These are phyloP conservation scores for Olyra latifolia DNA, from an alignment of 176 grass and related monocot genomes.

Conservation along the genomic window DNA sequence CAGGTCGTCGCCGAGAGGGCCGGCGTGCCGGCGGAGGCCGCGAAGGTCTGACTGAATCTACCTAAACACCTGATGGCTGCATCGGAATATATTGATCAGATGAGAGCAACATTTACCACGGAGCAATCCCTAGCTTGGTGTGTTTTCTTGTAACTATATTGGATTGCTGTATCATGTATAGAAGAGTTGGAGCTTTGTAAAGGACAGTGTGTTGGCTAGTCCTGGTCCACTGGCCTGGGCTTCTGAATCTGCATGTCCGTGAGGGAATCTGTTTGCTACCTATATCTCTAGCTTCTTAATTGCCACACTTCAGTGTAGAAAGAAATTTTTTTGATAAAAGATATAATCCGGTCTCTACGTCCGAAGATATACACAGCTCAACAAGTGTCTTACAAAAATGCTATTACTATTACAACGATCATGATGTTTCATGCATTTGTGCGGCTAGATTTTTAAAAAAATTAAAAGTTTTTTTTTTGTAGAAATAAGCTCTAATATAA, in stretches of 20 bases:
- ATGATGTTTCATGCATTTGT: too few species aligned
- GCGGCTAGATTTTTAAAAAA: too few species aligned
- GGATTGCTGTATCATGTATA: not conserved
- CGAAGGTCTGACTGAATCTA: not conserved
- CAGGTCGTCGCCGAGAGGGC: conserved; percentile 36
- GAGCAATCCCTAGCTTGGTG: not conserved
- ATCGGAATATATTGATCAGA: not conserved
- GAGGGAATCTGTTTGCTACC: not conserved
- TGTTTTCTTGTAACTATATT: not conserved
- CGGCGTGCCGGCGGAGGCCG: conserved; percentile 11
- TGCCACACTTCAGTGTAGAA: not conserved
- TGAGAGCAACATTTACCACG: not conserved
- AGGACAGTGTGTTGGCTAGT: not conserved
- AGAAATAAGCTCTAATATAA: too few species aligned
- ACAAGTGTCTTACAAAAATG: too few species aligned
- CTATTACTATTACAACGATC: too few species aligned
- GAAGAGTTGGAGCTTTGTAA: not conserved
- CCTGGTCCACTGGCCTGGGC: not conserved
- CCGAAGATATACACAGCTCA: too few species aligned
- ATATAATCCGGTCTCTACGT: too few species aligned
- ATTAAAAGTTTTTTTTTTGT: too few species aligned
- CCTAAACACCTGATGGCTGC: not conserved
- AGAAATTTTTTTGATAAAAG: too few species aligned
- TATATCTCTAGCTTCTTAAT: not conserved
- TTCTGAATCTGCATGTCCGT: not conserved